Evolutionary conservation across 176 grass and related monocot species (phyloP), one percentile per base, ranked within the genome.

Genomic region (Cocos nucifera): DNA sequence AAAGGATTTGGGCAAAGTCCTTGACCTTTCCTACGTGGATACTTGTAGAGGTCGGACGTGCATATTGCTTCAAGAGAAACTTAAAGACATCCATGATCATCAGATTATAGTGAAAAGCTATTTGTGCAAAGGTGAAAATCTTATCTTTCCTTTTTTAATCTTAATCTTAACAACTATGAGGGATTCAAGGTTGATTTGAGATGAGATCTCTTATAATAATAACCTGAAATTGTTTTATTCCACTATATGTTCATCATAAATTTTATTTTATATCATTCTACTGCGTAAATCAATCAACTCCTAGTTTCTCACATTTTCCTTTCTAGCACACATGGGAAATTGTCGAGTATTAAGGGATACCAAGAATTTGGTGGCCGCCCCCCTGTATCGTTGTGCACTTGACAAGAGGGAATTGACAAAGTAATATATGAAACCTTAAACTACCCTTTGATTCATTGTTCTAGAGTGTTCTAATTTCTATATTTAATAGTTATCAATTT

Each of bases 311-410:
- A 21, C 21, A 21, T 21, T 1, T 58, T 44, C 54, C 19, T 19
- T 35, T 58, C 27, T 48, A 77, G 51, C 74, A 87, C 80, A 74
- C 26, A 82, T 82, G 83, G 80, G 65, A 57, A 90, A 71, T 60
- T 83, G 86, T 25, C 70, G 65, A 78, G 83, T 78, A 56, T 72
- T 90, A 62, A 69, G 28, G 70, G 80, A 96, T n/a, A 82, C 90
- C 70, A 85, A 77, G 60, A 90, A 89, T 76, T 17, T 89, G 23
- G 21, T 66, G 15, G 74, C 59, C 1, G 76, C 48, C 2, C 68
- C 51, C 17, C 78, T 77, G 0, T 48, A 83, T 66, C 76, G 74
- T 64, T 54, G 39, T 65, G 62, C 53, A 8, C 51, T 85, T 29
- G 58, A 65, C 61, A 90, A 90, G 80, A 87, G 78, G 69, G 80